Base-by-base conservation (phyloP, 208 protist genomes). In the Trypanosoma boissoni region DNA sequence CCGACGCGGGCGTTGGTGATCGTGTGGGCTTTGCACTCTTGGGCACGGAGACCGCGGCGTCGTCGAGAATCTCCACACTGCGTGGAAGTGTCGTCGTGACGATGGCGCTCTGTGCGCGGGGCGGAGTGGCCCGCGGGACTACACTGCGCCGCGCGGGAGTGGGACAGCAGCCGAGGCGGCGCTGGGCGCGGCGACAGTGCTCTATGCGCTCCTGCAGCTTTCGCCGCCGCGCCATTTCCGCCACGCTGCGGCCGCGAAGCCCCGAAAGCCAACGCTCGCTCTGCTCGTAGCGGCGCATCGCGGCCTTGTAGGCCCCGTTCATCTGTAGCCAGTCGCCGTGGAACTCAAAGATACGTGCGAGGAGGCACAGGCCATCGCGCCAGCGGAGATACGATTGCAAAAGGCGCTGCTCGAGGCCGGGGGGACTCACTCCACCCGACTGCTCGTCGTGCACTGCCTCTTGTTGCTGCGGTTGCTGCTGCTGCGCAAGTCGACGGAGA, bases 11-110 rank as follows among this genome's bases (percentile, higher is more conserved):
- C 6, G 8, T 6, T 39, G 34, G 8, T 16, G 6, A 12, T 39
- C 34, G 34, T 6, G 34, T 39, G 6, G 34, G 34, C 12, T 6
- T 39, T 39, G 34, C 34, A n/a, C n/a, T 31, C 36, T 57, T 0
- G 4, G 16, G 9, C 4, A 18, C 10, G 18, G 3, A 20, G 24
- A 39, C 37, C 28, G 48, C 32, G 18, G 50, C 54, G 0, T 34
- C 51, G 43, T 65, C 67, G 10, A 46, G 39, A 36, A 87, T 60
- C 54, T 85, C 72, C 7, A 91, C 63, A 2, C 45, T 64, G 6
- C 50, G 66, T 26, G 79, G 83, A 36, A 91, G 63, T 48, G 80
- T 50, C 6, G 80, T 87, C 3, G 80, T 91, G 18, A 91, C 83
- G 8, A 91, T 67, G 31, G 66, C 75, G 62, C 68, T 78, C n/a